These are phyloP conservation scores for Pezicula neosporulosa DNA, from an alignment of 2,329 filamentous ascomycete species.

Conservation along the genomic window DNA sequence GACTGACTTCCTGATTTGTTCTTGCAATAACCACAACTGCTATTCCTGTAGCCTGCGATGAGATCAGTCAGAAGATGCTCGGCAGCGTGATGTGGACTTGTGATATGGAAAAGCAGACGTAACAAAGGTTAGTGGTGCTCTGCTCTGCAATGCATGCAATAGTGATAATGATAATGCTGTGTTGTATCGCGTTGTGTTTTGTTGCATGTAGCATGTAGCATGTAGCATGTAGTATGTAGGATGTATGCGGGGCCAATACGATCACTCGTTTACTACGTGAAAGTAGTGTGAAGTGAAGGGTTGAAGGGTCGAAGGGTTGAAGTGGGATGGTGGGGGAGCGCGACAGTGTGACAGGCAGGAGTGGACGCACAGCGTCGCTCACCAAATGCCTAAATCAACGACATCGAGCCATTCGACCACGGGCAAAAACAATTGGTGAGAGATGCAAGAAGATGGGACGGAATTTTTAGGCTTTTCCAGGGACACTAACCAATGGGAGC, in stretches of 20 bases:
- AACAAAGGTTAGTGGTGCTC: too few relatives aligned
- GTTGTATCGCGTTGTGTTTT: too few relatives aligned
- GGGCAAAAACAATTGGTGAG: slow-evolving; percentile 18
- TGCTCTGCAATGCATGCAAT: too few relatives aligned
- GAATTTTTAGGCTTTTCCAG: slow-evolving; percentile 1
- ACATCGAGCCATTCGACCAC: slow-evolving; percentile 21
- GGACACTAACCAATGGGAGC: slow-evolving; percentile 24
- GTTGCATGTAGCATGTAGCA: too few relatives aligned
- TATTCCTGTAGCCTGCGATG: slow-evolving; percentile 23
- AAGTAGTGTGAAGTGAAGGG: too few relatives aligned
- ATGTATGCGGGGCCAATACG: neutral
- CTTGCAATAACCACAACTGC: slow-evolving; percentile 27
- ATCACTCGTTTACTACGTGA: neutral
- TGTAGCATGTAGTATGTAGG: slow-evolving; percentile 4
- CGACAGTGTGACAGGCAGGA: too few relatives aligned
- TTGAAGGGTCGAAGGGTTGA: too few relatives aligned
- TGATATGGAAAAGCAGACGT: neutral
- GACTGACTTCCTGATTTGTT: slow-evolving; percentile 26
- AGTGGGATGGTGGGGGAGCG: neutral
- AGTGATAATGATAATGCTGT: too few relatives aligned
- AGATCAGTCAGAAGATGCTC: slow-evolving; percentile 8
- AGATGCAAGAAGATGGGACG: neutral
- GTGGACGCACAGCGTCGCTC: neutral
- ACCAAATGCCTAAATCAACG: slow-evolving; percentile 17
- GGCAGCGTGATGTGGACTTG: neutral